These are phyloP conservation scores for Lithospermum erythrorhizon DNA, from an alignment of 257 asterid species.

Conservation along the genomic window DNA sequence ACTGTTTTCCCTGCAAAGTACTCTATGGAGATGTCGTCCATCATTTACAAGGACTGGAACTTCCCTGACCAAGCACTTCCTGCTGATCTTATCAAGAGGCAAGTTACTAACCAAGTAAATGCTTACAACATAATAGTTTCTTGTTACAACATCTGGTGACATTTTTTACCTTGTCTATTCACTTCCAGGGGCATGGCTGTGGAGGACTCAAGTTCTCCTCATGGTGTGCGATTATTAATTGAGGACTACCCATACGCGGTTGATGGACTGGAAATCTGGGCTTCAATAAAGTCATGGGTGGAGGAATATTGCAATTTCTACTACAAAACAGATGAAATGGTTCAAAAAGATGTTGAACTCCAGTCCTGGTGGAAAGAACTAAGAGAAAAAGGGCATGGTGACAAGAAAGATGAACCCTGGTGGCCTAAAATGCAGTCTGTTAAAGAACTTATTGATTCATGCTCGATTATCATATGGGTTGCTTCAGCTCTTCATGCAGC, in stretches of 20 bases:
- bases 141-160: background rate
- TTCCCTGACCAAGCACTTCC: slow-evolving; percentile 31
- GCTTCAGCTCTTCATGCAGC: slow-evolving; percentile 44
- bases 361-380: slow-evolving; percentile 47
- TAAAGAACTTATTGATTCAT: slow-evolving; percentile 20
- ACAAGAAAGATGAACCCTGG: slow-evolving; percentile 34
- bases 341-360: slow-evolving; percentile 20
- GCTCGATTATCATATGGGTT: slow-evolving; percentile 34
- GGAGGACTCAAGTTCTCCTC: slow-evolving; percentile 25
- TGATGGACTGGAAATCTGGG: slow-evolving; percentile 44
- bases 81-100: slow-evolving; percentile 28
- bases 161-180: background rate
- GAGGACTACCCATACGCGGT: slow-evolving; percentile 47
- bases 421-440: slow-evolving; percentile 37
- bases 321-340: slow-evolving; percentile 22
- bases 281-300: slow-evolving; percentile 33
- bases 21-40: slow-evolving; percentile 24
- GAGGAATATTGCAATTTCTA: slow-evolving; percentile 32
- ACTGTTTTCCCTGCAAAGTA: slow-evolving; percentile 17
- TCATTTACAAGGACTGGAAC: slow-evolving; percentile 20
- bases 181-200: slow-evolving; percentile 38
- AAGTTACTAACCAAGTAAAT: background rate
- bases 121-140: background rate
- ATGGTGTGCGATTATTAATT: slow-evolving; percentile 31
- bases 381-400: slow-evolving; percentile 36